These are phyloP conservation scores for Cystobasidium sp. DNA, from an alignment of 1,284 basidiomycete genomes.

Conservation along the genomic window DNA sequence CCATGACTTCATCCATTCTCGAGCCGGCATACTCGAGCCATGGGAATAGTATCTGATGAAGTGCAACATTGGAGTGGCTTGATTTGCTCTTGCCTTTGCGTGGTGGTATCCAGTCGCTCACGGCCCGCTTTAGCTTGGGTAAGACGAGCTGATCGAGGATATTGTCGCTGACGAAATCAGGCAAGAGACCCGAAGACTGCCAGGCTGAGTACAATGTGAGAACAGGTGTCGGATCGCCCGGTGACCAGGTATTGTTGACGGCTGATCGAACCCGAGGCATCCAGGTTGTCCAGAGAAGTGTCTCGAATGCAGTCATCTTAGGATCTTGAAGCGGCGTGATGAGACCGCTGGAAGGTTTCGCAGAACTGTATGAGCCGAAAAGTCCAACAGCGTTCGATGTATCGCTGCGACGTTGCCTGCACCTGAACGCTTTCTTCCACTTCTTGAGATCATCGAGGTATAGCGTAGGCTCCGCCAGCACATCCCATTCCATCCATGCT, in stretches of 20 bases:
- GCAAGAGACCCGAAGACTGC: constrained; percentile 72
- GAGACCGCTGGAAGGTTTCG: neutral
- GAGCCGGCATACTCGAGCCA: constrained; percentile 89
- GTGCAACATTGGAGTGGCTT: constrained; percentile 52
- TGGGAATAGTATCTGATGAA: constrained; percentile 87
- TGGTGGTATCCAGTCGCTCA: constrained; percentile 77
- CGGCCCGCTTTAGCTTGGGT: constrained; percentile 82
- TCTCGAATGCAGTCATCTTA: constrained; percentile 92
- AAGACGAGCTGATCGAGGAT: constrained; percentile 92
- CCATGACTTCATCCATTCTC: constrained; percentile 77
- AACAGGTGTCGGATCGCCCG: constrained; percentile 71
- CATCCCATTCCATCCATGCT: constrained; percentile 50
- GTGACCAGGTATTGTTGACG: constrained; percentile 80
- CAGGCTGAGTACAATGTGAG: constrained; percentile 85
- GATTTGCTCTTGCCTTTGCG: constrained; percentile 57
- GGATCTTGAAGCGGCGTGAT: constrained; percentile 17
- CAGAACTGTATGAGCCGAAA: constrained; percentile 5
- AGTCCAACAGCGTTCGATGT: constrained; percentile 46
- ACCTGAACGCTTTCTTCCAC: constrained; percentile 63
- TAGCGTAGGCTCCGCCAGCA: constrained; percentile 45
- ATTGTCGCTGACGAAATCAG: constrained; percentile 90
- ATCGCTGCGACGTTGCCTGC: constrained; percentile 74
- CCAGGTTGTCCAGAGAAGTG: constrained; percentile 91
- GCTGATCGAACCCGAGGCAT: constrained; percentile 83
- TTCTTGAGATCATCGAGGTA: constrained; percentile 54